Conservation (phyloP, 2,329 filamentous ascomycete genomes). For the Aspergillus novofumigatus region DNA sequence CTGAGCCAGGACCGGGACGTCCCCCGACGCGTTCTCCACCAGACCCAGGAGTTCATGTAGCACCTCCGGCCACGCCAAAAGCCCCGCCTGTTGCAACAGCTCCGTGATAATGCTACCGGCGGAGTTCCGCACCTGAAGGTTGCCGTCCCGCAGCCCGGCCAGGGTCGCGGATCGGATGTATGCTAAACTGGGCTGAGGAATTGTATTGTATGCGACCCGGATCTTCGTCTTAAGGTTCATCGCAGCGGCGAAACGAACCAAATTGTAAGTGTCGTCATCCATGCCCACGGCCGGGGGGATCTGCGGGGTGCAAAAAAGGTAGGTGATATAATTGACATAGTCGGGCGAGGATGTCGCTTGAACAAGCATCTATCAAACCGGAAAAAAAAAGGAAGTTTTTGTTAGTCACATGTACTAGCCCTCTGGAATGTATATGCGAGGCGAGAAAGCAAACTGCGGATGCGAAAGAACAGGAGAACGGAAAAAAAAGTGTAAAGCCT, state of each 20-base stretch:
- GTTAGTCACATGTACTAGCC: conserved; percentile 13
- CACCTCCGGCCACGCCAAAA: conserved; percentile 87
- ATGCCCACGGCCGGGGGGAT: conserved; percentile 52
- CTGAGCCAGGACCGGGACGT: conserved; percentile 67
- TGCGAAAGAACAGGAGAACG: not conserved
- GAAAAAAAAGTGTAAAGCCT: conserved; percentile 34
- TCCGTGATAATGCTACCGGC: conserved; percentile 94
- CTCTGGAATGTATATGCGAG: not conserved
- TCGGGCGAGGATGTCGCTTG: conserved; percentile 86
- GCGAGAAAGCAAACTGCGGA: conserved; percentile 7
- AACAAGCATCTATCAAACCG: conserved; percentile 69
- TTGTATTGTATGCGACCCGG: conserved; percentile 67
- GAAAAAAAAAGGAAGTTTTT: not conserved
- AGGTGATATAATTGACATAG: conserved; percentile 95
- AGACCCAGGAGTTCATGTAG: conserved; percentile 76
- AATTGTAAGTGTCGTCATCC: conserved; percentile 62
- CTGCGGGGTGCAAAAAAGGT: conserved; percentile 72
- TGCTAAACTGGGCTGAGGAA: conserved; percentile 66
- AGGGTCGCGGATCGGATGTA: conserved; percentile 79
- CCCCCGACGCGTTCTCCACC: conserved; percentile 67
- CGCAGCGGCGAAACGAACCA: conserved; percentile 80
- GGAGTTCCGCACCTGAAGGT: conserved; percentile 77
- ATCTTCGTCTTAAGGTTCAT: conserved; percentile 97
- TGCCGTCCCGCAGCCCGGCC: conserved; percentile 73
- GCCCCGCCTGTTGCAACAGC: conserved; percentile 75